Evolutionary conservation across 73 alveolate genomes (phyloP), one percentile per base, ranked within the genome.

Genomic region (Tetrahymena thermophila): DNA sequence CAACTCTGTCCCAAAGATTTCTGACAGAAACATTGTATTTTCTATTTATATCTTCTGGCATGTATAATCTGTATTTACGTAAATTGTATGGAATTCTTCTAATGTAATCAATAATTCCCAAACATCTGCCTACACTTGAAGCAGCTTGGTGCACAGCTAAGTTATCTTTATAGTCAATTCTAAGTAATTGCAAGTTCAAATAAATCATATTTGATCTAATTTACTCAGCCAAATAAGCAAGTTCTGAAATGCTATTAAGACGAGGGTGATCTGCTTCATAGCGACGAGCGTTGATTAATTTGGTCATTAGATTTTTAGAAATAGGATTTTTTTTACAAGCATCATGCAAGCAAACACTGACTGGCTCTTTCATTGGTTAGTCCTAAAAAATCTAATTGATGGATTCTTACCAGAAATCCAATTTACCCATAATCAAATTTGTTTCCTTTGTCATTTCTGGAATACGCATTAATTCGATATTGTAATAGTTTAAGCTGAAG

Each of bases 31-130:
- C 93, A 23, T 35, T 35, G 85, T 85, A 93, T 35, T 94, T 94
- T 35, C 35, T 37, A 50, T 94, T 85, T 25, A 94, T 94, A 43
- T 94, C 96, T 34, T 94, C 96, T 21, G 96, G 96, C 43, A 94
- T 71, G 35, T 44, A 42, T 14, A 94, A 42, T 94, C 93, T 94
- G 71, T 94, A 94, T 25, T 94, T 94, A 43, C 93, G 93, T 15
- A 94, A 56, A 35, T 94, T 94, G 57, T 85, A 94, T n/a, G 96
- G 96, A 34, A 94, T 89, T 94, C 96, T 94, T 43, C 93, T 94
- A 10, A 94, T 38, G 50, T 94, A 94, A 85, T 94, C 96, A 17
- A 83, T 35, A 13, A 94, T 85, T 15, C 96, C 96, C 21, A 94
- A 94, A 85, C 94, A 40, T 44, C 93, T 85, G 19, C 95, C 93